Evolutionary conservation across 2,329 filamentous ascomycete species (phyloP).

Genomic region (Alternaria triticina): DNA sequence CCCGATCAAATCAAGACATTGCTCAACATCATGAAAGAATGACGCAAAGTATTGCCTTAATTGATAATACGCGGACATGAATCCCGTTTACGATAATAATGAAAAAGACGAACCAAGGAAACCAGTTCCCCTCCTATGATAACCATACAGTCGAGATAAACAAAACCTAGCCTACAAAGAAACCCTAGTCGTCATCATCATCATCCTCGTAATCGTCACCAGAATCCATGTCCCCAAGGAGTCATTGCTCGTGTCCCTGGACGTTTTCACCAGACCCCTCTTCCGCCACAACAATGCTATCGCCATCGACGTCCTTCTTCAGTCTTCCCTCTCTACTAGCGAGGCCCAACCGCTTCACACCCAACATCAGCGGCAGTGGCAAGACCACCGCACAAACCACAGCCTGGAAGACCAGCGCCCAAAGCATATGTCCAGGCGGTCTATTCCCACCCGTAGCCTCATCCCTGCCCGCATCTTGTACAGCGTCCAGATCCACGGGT

Average conservation of each 20-base stretch:
- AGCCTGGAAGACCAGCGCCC: constrained; percentile 78
- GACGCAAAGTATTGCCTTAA: neutral
- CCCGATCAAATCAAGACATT: constrained; percentile 6
- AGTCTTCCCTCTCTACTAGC: constrained; percentile 38
- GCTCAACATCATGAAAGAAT: neutral
- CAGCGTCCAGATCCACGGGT: constrained; percentile 36
- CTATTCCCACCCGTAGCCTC: constrained; percentile 25
- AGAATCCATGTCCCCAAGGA: constrained; percentile 27
- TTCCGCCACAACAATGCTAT: constrained; percentile 13
- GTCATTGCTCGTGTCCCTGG: constrained; percentile 21
- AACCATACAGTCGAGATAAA: too few species aligned
- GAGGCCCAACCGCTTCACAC: constrained; percentile 67
- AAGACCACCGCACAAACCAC: constrained; percentile 70
- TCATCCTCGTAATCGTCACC: neutral
- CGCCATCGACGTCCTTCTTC: constrained; percentile 41
- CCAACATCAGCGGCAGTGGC: constrained; percentile 72
- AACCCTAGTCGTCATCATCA: neutral
- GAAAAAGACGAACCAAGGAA: neutral
- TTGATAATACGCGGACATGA: neutral
- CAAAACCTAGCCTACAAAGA: neutral
- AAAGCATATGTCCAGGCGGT: constrained; percentile 75
- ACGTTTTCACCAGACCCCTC: constrained; percentile 14
- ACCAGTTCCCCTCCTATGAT: neutral
- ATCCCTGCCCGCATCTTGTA: constrained; percentile 30
- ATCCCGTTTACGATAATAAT: neutral